Percentiles rank a stretch among this genome's conserved stretches.
These are phyloP conservation scores for Aspergillus costaricaensis DNA, from an alignment of 2,329 filamentous ascomycete genomes.

Conservation along the genomic window DNA sequence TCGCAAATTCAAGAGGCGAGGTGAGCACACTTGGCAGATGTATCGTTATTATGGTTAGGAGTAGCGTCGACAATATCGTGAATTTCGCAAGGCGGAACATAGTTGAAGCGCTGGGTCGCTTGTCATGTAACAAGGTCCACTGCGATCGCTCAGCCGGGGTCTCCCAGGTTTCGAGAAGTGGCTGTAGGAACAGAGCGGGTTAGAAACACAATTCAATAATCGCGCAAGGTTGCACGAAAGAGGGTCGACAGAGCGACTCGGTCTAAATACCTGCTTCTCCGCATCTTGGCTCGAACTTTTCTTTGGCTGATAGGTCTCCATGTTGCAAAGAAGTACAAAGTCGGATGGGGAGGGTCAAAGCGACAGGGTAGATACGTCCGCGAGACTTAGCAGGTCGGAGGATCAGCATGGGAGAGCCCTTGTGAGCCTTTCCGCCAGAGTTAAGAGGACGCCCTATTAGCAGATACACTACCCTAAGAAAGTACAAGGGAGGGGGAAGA, in stretches of 20 bases:
- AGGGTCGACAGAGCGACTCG: slow-evolving; percentile 1
- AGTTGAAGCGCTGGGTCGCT: background rate
- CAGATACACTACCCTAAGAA: background rate
- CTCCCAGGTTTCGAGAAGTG: slow-evolving; percentile 11
- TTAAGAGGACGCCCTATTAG: background rate
- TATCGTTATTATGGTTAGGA: slow-evolving; percentile 24
- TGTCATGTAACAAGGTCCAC: slow-evolving; percentile 3
- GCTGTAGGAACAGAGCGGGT: slow-evolving; percentile 19
- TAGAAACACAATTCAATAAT: slow-evolving; percentile 4
- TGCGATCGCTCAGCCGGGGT: background rate
- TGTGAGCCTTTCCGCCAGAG: background rate
- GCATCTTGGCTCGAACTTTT: slow-evolving; percentile 22
- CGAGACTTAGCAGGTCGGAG: background rate
- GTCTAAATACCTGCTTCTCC: slow-evolving; percentile 34
- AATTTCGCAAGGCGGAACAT: slow-evolving; percentile 23
- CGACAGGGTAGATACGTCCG: background rate
- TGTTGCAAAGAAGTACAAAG: background rate
- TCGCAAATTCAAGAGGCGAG: slow-evolving; percentile 23
- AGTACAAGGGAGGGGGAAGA: background rate
- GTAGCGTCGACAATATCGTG: slow-evolving; percentile 21
- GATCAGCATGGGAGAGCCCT: background rate
- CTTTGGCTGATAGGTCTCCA: slow-evolving; percentile 9
- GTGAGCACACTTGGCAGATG: slow-evolving; percentile 26
- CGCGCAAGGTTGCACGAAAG: background rate
- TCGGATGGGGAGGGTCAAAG: background rate